Evolutionary conservation across 2,329 filamentous ascomycete species (phyloP).

Genomic region (Penicillium sp.): DNA sequence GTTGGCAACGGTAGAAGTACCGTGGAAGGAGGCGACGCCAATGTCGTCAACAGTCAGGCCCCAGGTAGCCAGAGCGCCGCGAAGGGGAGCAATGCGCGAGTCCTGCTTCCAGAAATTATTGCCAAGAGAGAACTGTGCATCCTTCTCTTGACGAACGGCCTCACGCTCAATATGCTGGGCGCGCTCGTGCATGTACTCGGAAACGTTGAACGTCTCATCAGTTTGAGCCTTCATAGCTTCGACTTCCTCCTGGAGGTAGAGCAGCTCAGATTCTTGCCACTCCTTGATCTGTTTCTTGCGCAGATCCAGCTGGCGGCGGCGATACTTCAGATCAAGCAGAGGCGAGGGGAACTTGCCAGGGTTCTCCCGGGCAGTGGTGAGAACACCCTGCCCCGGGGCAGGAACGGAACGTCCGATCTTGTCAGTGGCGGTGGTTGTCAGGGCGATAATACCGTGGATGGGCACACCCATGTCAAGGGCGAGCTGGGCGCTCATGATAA

Average conservation of each 20-base stretch:
- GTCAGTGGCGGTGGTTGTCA: conserved; percentile 95
- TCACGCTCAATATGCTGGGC: conserved; percentile 83
- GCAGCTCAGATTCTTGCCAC: conserved; percentile 92
- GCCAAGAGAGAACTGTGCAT: conserved; percentile 85
- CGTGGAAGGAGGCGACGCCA: conserved; percentile 94
- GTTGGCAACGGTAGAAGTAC: conserved; percentile 96
- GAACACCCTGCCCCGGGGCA: conserved; percentile 91
- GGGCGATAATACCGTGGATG: conserved; percentile 89
- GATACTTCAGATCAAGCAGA: conserved; percentile 95
- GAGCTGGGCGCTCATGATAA: conserved; percentile 96
- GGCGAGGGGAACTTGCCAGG: conserved; percentile 91
- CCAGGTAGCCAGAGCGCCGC: conserved; percentile 95
- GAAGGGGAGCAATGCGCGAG: conserved; percentile 85
- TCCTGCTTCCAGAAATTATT: conserved; percentile 99
- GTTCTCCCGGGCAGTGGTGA: conserved; percentile 90
- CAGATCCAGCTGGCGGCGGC: conserved; percentile 88
- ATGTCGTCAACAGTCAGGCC: conserved; percentile 96
- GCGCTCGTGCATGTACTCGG: conserved; percentile 82
- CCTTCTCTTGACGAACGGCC: conserved; percentile 85
- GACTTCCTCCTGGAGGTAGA: conserved; percentile 90
- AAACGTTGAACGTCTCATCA: conserved; percentile 68
- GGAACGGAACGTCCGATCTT: conserved; percentile 98
- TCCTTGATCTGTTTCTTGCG: conserved; percentile 92
- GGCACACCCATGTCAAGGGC: conserved; percentile 98
- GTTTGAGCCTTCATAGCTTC: conserved; percentile 82